These are phyloP conservation scores for Iris macrosiphon DNA, from an alignment of 106 monocot genomes.

Conservation along the genomic window DNA sequence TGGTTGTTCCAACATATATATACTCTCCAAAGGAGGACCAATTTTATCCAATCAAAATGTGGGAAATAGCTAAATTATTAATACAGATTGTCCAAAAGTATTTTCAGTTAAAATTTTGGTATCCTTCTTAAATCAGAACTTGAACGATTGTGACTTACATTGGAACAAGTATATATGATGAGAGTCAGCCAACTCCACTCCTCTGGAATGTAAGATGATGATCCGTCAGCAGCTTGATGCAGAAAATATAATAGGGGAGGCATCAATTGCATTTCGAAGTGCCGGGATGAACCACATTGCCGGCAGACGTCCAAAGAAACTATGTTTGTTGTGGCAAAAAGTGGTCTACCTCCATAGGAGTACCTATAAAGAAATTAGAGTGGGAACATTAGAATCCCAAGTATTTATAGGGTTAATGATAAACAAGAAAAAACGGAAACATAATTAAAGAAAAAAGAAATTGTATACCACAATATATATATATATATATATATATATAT, in stretches of 20 bases:
- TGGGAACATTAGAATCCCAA: background rate
- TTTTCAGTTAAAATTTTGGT: too few relatives aligned
- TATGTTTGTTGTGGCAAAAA: slow-evolving; percentile 31
- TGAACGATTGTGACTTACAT: slow-evolving; percentile 27
- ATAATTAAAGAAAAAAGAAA: too few relatives aligned
- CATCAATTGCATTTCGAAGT: slow-evolving; percentile 91
- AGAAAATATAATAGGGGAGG: slow-evolving; percentile 85
- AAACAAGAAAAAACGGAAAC: too few relatives aligned
- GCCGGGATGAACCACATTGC: slow-evolving; percentile 58
- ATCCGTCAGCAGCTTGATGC: slow-evolving; percentile 51
- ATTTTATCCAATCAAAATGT: too few relatives aligned
- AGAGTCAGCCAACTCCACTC: slow-evolving; percentile 89
- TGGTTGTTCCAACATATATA: too few relatives aligned
- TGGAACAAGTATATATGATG: slow-evolving; percentile 72
- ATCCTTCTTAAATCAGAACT: background rate
- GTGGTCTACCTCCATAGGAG: slow-evolving; percentile 62
- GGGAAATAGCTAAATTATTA: too few relatives aligned
- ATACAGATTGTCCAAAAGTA: too few relatives aligned
- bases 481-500: too few relatives aligned
- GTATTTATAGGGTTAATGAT: too few relatives aligned
- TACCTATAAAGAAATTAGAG: slow-evolving; percentile 34
- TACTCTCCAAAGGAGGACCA: too few relatives aligned
- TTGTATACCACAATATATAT: too few relatives aligned
- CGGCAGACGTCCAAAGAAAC: slow-evolving; percentile 39
- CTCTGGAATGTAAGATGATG: slow-evolving; percentile 25